A percentile compares a stretch with the other conserved stretches of the same genome.
These are phyloP conservation scores for Drosera capensis DNA, from an alignment of 148 eudicot species.

Conservation along the genomic window DNA sequence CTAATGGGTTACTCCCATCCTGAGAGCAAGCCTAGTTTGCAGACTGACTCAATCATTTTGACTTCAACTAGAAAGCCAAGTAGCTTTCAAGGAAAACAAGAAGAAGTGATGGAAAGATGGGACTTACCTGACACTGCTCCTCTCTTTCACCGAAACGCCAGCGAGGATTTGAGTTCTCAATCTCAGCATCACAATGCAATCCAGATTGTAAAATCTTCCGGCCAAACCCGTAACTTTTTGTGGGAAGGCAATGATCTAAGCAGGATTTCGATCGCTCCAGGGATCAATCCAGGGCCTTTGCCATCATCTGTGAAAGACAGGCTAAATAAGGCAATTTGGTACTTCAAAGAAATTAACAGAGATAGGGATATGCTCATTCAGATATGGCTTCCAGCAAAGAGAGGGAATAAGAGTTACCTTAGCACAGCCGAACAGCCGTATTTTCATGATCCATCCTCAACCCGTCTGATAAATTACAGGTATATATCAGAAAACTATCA, in stretches of 20 bases:
- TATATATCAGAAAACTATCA: conserved; percentile 34
- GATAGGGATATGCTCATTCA: conserved; percentile 43
- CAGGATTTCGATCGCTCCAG: conserved; percentile 38
- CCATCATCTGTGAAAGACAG: conserved; percentile 18
- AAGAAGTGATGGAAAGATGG: conserved; percentile 20
- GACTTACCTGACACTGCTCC: conserved; percentile 8
- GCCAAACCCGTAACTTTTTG: conserved; percentile 12
- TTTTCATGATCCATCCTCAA: conserved; percentile 15
- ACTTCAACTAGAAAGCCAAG: conserved; percentile 12
- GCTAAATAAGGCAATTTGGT: conserved; percentile 14
- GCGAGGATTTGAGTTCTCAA: conserved; percentile 11
- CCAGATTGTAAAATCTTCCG: conserved; percentile 1
- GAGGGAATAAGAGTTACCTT: conserved; percentile 23
- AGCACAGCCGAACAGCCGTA: conserved; percentile 31
- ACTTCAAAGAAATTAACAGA: conserved; percentile 15
- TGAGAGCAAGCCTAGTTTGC: conserved; percentile 12
- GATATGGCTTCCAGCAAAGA: conserved; percentile 34
- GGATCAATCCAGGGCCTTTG: conserved; percentile 7
- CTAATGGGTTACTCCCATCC: conserved; percentile 21
- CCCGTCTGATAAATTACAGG: conserved; percentile 16
- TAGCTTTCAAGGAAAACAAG: conserved; percentile 3
- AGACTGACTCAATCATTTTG: conserved; percentile 15
- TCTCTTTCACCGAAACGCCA: conserved; percentile 2
- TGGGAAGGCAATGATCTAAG: conserved; percentile 27
- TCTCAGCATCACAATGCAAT: conserved; percentile 14